Evolutionary conservation across 2,329 filamentous ascomycete genomes (phyloP).

Genomic region (Curvularia sp.): DNA sequence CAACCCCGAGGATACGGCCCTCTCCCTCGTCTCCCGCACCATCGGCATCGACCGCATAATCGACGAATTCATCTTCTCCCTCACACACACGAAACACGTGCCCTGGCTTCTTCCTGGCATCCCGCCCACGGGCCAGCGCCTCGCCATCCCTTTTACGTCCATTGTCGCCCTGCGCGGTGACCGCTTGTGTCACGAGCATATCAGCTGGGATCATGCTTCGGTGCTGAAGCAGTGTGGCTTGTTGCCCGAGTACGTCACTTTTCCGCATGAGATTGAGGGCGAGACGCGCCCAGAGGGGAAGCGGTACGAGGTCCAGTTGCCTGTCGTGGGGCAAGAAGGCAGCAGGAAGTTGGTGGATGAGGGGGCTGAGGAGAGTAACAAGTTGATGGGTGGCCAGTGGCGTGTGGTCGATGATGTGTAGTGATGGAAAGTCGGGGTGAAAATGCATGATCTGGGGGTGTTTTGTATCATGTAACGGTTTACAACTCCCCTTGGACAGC

Average conservation of each 20-base stretch:
- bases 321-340: slow-evolving; percentile 65
- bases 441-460: not conserved
- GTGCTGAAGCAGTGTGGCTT: slow-evolving; percentile 68
- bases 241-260: slow-evolving; percentile 70
- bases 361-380: slow-evolving; percentile 61
- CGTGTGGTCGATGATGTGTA: slow-evolving; percentile 40
- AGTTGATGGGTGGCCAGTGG: slow-evolving; percentile 57
- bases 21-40: slow-evolving; percentile 75
- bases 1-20: slow-evolving; percentile 70
- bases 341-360: slow-evolving; percentile 61
- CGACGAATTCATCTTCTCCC: slow-evolving; percentile 48
- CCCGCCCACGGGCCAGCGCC: slow-evolving; percentile 37
- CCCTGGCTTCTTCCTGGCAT: slow-evolving; percentile 50
- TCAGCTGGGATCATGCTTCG: slow-evolving; percentile 73
- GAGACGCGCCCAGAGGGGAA: slow-evolving; percentile 49
- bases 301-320: slow-evolving; percentile 66
- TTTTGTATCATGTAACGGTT: not conserved
- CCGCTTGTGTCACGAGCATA: slow-evolving; percentile 73
- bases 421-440: not conserved
- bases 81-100: slow-evolving; percentile 44
- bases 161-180: slow-evolving; percentile 74
- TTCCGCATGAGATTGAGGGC: slow-evolving; percentile 54
- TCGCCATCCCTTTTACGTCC: slow-evolving; percentile 69
- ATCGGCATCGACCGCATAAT: slow-evolving; percentile 72
- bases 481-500: not conserved